phyloP scores from a whole-genome alignment of 257 asterid species.

The Rubia yunnanensis region DNA sequence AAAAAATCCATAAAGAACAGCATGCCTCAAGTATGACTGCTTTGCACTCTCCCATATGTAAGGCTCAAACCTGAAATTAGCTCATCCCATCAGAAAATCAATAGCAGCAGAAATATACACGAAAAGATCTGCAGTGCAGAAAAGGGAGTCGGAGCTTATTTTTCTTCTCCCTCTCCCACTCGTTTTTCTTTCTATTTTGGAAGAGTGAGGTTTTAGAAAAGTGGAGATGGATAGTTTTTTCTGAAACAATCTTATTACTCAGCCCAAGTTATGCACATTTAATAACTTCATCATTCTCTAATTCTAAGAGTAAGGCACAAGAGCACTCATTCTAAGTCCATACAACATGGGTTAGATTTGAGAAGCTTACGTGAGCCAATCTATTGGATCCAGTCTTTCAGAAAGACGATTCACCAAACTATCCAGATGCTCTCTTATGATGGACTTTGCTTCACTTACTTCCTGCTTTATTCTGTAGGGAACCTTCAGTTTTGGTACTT shows the following conservation, averaged over 20 bases:
- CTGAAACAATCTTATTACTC: not conserved
- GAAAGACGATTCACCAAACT: constrained; percentile 55
- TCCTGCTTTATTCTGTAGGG: constrained; percentile 72
- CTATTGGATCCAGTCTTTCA: constrained; percentile 84
- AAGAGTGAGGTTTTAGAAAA: not conserved
- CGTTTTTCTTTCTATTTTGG: not conserved
- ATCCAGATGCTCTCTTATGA: constrained; percentile 44
- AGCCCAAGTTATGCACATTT: not conserved
- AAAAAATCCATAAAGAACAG: constrained; percentile 89
- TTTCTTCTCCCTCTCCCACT: not conserved
- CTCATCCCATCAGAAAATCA: constrained; percentile 16
- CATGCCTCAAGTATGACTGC: constrained; percentile 86
- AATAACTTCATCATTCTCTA: not conserved
- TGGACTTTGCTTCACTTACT: constrained; percentile 40
- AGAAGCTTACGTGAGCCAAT: constrained; percentile 94
- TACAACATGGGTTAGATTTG: not conserved
- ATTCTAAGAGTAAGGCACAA: not conserved
- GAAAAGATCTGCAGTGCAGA: not conserved
- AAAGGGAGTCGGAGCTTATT: not conserved
- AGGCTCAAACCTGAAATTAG: constrained; percentile 76
- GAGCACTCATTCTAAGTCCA: not conserved
- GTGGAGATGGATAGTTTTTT: not conserved
- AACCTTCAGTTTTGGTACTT: constrained; percentile 36
- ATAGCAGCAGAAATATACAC: constrained; percentile 2
- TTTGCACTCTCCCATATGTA: constrained; percentile 93